Evolutionary conservation across 2,329 filamentous ascomycete genomes (phyloP), one percentile per base, ranked within the genome.

Genomic region (Exophiala oligosperma): DNA sequence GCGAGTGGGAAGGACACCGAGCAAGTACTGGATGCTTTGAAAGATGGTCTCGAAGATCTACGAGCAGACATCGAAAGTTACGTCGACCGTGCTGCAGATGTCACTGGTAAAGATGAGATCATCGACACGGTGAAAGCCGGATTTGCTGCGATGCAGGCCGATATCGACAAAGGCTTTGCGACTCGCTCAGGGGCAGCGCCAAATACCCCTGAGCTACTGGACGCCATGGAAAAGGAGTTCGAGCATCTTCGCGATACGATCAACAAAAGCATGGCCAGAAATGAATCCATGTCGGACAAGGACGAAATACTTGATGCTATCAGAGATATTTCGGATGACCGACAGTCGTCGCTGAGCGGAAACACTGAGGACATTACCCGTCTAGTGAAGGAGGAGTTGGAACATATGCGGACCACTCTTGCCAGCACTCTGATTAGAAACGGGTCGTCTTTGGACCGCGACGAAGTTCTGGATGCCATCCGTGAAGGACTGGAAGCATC

Each of bases 11-110:
- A 86, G 57, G 91, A 94, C 70, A 93, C 91, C 0, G 92, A 96
- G 71, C 91, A 96, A 71, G 86, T 96, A 11, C 79, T 97, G 3
- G 90, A 94, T 71, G 90, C 91, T 0, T 87, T 95, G 44, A 93
- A 91, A 66, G 91, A 96, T 69, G 92, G 92, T 0, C 81, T 96
- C 12, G 91, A 96, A 65, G 87, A 84, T 64, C 82, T 97, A 5
- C 86, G 91, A 9, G 76, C 79, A 11, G 89, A 96, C 58, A 90
- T 97, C 54, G 91, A 96, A 69, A 79, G 79, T 44, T 96, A 95
- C 64, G 86, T 94, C 57, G 87, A 92, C 67, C 86, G 85, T 48
- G 84, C 86, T 6, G 81, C 85, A 14, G 89, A 89, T 59, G 81
- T 84, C 1, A 81, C 86, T 1, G 84, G 84, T 21, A 91, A 92